Evolutionary conservation across 202 grass and related monocot species (phyloP), one percentile per base, ranked within the genome.

Genomic region (Setaria italica): DNA sequence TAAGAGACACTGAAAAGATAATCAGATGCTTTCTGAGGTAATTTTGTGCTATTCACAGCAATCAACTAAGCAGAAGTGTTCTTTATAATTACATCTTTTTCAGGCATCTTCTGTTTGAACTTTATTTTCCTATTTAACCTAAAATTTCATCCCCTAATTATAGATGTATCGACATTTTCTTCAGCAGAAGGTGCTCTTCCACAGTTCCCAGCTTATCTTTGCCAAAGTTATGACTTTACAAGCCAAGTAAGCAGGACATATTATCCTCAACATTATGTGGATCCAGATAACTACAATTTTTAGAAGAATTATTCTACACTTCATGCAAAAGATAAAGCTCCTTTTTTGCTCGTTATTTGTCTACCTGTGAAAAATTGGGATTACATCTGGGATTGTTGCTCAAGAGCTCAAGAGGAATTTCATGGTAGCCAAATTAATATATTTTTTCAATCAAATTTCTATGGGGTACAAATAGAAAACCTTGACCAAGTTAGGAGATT

Each of bases 1-100:
- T 70, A 69, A 69, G 49, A 70, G 65, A 35, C 34, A 57, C 43
- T 56, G 68, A 81, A 81, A 80, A 79, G 60, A 45, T 51, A 51
- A 43, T 7, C 34, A 56, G 78, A 65, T 69, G 50, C 50, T 69
- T 25, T 35, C 37, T 80, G 2, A 8, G 53, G 34, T 81, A 70
- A 81, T 42, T 56, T 69, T 39, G 51, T 29, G 65, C 12, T 16
- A 81, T 69, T 80, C 64, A 80, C 33, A 80, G 35, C 64, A 68
- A 69, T 37, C 19, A 2, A 54, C 11, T 68, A 68, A 58, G 74
- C 54, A 77, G 12, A 13, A 69, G 20, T 43, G 64, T 56, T 67
- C n/a, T 51, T 56, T 68, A 14, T 41, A n/a, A 17, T 29, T 68
- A 53, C 53, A 21, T 76, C 16, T 75, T 56, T 54, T 58, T 51